phyloP scores from a whole-genome alignment of 192 early-diverging fungal species.

The Coemansia sp. region DNA sequence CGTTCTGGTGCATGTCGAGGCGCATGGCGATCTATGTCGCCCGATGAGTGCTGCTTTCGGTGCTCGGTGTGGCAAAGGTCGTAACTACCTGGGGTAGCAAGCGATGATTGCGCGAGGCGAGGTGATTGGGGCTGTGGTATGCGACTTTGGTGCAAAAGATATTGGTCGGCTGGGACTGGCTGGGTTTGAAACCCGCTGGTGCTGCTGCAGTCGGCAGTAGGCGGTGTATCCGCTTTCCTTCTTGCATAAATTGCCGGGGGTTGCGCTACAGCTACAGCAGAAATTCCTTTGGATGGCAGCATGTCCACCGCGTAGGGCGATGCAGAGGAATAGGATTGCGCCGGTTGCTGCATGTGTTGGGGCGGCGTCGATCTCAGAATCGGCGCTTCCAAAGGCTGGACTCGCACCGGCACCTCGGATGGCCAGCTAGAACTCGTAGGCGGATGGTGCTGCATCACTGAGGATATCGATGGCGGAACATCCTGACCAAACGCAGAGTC shows the following conservation, averaged over 20 bases:
- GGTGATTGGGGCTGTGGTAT: slow-evolving; percentile 3
- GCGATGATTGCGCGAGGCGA: not conserved
- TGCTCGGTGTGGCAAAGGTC: not conserved
- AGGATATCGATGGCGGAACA: slow-evolving; percentile 13
- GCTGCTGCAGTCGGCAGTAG: slow-evolving; percentile 16
- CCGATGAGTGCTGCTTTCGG: not conserved
- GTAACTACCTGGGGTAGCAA: slow-evolving; percentile 7
- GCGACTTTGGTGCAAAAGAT: not conserved
- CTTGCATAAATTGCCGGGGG: slow-evolving; percentile 54
- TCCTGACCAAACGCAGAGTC: slow-evolving; percentile 7
- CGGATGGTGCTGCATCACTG: slow-evolving; percentile 6
- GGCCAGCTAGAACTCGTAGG: not conserved
- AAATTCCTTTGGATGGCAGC: slow-evolving; percentile 19
- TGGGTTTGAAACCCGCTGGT: slow-evolving; percentile 15
- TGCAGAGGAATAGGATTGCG: slow-evolving; percentile 41
- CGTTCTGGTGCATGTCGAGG: slow-evolving; percentile 15
- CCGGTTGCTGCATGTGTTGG: slow-evolving; percentile 52
- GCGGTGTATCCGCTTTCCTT: slow-evolving; percentile 27
- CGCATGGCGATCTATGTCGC: not conserved
- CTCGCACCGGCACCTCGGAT: not conserved
- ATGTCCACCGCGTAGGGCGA: slow-evolving; percentile 31
- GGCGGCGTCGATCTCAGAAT: slow-evolving; percentile 46
- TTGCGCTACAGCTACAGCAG: slow-evolving; percentile 19
- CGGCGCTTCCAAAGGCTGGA: slow-evolving; percentile 7
- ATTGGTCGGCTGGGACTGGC: not conserved